Evolutionary conservation across 2,329 filamentous ascomycete species (phyloP).

Genomic region (Cladosporium phlei): DNA sequence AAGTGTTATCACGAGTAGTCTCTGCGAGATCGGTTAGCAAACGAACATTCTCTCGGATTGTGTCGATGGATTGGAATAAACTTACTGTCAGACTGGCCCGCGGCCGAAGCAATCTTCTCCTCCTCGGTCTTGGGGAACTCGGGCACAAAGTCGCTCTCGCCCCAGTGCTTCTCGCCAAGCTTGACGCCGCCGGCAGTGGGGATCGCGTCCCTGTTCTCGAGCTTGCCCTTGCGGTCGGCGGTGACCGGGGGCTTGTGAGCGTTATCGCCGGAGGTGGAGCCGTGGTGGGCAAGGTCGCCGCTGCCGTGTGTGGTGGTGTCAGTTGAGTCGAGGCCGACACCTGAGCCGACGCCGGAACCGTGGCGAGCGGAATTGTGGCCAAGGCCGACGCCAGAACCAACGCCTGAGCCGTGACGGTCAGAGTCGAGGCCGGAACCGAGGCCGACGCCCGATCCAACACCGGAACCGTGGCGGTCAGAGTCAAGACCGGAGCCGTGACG

Average conservation of each 20-base stretch:
- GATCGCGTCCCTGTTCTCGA: constrained; percentile 28
- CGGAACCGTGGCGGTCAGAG: neutral
- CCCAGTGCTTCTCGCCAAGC: constrained; percentile 31
- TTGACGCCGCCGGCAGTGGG: constrained; percentile 30
- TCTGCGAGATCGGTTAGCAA: neutral
- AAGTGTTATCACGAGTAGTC: constrained; percentile 18
- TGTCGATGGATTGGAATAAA: neutral
- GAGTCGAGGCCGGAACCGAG: neutral
- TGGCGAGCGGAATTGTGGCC: neutral
- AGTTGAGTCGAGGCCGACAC: neutral
- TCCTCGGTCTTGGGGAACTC: constrained; percentile 22
- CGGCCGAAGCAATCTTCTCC: constrained; percentile 18
- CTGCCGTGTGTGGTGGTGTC: neutral
- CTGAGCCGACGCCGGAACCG: neutral
- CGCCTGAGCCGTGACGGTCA: neutral
- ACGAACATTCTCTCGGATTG: too few relatives aligned
- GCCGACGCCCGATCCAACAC: constrained; percentile 6
- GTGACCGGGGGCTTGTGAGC: neutral
- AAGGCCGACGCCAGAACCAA: neutral
- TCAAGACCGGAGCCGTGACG: neutral
- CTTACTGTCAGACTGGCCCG: constrained; percentile 28
- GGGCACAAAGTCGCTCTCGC: constrained; percentile 32
- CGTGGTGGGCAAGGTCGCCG: neutral
- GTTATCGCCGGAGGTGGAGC: neutral
- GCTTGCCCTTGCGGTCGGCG: neutral